Conservation (phyloP, 2,329 filamentous ascomycete genomes). For the Botryosphaeria dothidea region DNA sequence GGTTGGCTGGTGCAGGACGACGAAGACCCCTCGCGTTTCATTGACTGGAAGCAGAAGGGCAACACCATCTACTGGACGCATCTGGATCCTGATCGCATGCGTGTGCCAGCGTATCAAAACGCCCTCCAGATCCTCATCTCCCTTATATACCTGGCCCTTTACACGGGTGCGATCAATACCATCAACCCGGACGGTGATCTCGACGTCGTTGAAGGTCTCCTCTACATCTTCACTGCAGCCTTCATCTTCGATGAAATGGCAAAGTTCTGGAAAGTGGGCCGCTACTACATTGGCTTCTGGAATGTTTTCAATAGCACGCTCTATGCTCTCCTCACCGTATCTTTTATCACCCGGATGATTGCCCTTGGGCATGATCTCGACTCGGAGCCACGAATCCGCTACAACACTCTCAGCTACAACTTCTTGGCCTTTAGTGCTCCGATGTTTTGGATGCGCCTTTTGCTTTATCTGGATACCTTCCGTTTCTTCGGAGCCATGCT, state of each 20-base stretch:
- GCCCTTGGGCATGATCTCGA: conserved; percentile 65
- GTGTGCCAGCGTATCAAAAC: conserved; percentile 91
- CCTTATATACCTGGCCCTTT: conserved; percentile 78
- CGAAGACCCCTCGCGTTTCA: conserved; percentile 82
- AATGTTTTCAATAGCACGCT: conserved; percentile 89
- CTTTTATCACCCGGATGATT: conserved; percentile 76
- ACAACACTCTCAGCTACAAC: conserved; percentile 86
- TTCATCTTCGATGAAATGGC: conserved; percentile 85
- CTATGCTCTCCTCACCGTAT: conserved; percentile 76
- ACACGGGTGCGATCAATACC: conserved; percentile 90
- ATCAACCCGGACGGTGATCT: conserved; percentile 84
- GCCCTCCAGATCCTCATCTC: conserved; percentile 83
- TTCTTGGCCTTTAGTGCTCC: conserved; percentile 90
- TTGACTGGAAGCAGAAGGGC: conserved; percentile 81
- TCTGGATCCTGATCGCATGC: conserved; percentile 92
- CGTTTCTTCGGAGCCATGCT: conserved; percentile 98
- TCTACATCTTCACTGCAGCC: conserved; percentile 89
- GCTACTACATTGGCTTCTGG: conserved; percentile 93
- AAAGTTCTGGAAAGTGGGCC: conserved; percentile 93
- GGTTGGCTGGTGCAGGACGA: conserved; percentile 98
- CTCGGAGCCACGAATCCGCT: conserved; percentile 56
- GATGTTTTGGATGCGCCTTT: conserved; percentile 92
- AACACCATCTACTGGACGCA: conserved; percentile 77
- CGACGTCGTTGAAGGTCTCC: conserved; percentile 76
- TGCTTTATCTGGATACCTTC: conserved; percentile 90